Conservation (phyloP, 768 basidiomycete species). For the Erythrobasidium yunnanense region DNA sequence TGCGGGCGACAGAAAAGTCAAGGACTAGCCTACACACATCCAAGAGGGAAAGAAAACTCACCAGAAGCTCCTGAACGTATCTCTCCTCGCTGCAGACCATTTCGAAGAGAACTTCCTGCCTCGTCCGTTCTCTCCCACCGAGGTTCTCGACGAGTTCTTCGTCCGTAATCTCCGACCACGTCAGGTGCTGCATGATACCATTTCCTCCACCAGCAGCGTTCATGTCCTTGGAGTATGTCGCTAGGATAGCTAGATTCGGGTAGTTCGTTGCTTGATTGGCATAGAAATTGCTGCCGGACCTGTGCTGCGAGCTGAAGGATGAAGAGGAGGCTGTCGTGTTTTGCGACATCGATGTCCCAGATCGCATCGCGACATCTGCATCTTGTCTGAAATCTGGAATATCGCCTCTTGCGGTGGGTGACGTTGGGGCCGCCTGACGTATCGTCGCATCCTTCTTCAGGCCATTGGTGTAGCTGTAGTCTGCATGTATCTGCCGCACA, state of each 20-base stretch:
- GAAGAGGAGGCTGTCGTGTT: slow-evolving; percentile 12
- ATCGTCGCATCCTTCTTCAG: neutral
- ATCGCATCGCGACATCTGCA: neutral
- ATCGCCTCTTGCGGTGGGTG: neutral
- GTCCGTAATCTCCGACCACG: slow-evolving; percentile 39
- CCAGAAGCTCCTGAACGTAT: slow-evolving; percentile 27
- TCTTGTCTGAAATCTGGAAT: neutral
- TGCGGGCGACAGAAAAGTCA: neutral
- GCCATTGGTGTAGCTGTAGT: too few species aligned
- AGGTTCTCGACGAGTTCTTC: slow-evolving; percentile 38
- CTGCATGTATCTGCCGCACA: neutral
- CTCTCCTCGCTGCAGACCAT: slow-evolving; percentile 28
- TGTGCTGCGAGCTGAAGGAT: slow-evolving; percentile 7
- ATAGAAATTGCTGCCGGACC: neutral
- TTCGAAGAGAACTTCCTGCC: slow-evolving; percentile 39
- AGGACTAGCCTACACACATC: neutral
- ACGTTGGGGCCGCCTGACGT: neutral
- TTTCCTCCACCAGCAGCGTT: neutral
- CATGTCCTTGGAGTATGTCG: slow-evolving; percentile 12
- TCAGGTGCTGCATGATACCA: slow-evolving; percentile 27
- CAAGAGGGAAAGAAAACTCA: neutral
- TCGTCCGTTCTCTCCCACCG: slow-evolving; percentile 36
- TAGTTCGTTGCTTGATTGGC: neutral
- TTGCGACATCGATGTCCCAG: slow-evolving; percentile 23
- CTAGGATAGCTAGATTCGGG: slow-evolving; percentile 22